Base-by-base conservation (phyloP, 352 stramenopile genomes). In the Globisporangium radiosum region DNA sequence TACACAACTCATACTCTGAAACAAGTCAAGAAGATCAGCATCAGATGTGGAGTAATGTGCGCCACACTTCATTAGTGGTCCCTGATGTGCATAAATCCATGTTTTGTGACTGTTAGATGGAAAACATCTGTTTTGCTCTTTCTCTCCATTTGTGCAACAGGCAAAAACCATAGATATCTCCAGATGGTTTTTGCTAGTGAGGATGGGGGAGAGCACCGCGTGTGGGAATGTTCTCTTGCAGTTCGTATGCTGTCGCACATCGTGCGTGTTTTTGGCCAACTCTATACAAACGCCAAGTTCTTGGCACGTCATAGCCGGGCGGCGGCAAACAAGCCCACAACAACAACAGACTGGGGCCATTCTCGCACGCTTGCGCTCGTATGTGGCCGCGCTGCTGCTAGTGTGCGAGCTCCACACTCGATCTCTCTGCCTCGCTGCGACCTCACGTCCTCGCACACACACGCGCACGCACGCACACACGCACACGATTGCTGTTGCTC, bases 271-370 rank as follows among this genome's bases (percentile, higher is more conserved):
- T 50, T 33, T 50, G 17, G 17, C 45, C 45, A 8, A 44, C 7
- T 44, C 7, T 0, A 50, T 50, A 50, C 45, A 50, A 50, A 37
- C 45, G 45, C 45, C 45, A 36, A 50, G 45, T 50, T 17, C 1
- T 36, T n/a, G 40, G 45, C 45, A 47, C 43, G 43, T 47, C 45
- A 50, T 50, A 50, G 45, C 45, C 45, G 17, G 45, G 45, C 45
- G 17, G 17, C 44, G 11, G 25, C 25, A 33, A 33, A 33, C 25
- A 33, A 33, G 25, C 25, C 25, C 25, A 33, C 25, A 33, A 33
- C 25, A 33, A 33, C 25, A 33, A 33, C 25, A 33, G 25, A 33
- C 25, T 33, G 25, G n/a, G 14, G 14, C 19, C 17, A 36, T 50
- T 5, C 45, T 50, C 45, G 15, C 45, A 17, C 45, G n/a, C 45